phyloP scores from a whole-genome alignment of 1,284 basidiomycete genomes.

The Ceratobasidium sp. region DNA sequence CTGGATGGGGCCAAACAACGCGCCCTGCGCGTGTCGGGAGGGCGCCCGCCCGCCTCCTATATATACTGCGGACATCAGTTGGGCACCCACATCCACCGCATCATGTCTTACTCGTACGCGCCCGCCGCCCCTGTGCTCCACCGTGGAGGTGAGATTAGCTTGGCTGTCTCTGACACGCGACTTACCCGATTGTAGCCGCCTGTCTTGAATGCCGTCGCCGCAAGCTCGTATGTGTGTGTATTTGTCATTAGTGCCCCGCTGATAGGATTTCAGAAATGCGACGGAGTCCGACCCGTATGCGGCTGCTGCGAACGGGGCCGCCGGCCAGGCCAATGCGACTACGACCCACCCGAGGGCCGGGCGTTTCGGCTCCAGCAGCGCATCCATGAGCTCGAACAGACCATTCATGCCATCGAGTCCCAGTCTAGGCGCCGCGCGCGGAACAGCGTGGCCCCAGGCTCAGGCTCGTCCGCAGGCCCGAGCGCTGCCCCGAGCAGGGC shows the following conservation, averaged over 20 bases:
- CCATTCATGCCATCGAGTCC: constrained; percentile 27
- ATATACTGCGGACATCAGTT: background rate
- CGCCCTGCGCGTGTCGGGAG: constrained; percentile 38
- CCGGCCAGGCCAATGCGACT: constrained; percentile 8
- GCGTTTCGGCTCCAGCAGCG: constrained; percentile 33
- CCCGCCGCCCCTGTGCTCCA: constrained; percentile 17
- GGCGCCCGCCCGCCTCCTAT: constrained; percentile 10
- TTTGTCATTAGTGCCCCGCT: background rate
- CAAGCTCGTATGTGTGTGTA: constrained; percentile 10
- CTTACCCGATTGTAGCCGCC: background rate
- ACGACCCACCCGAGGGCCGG: constrained; percentile 27
- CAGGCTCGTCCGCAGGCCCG: background rate
- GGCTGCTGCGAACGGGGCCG: constrained; percentile 30
- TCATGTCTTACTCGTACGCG: constrained; percentile 16
- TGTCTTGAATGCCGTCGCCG: constrained; percentile 37
- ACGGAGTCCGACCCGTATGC: constrained; percentile 25
- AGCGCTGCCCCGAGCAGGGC: background rate
- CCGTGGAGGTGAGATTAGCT: constrained; percentile 23
- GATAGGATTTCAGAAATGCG: constrained; percentile 16
- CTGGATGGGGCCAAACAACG: constrained; percentile 18
- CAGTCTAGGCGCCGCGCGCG: constrained; percentile 14
- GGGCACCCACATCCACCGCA: background rate
- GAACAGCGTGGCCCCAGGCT: constrained; percentile 2
- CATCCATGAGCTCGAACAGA: constrained; percentile 19
- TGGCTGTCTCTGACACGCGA: background rate